Base-by-base conservation (phyloP, 2,329 filamentous ascomycete genomes). In the Ophiognomonia clavigignenti-juglandacearum region DNA sequence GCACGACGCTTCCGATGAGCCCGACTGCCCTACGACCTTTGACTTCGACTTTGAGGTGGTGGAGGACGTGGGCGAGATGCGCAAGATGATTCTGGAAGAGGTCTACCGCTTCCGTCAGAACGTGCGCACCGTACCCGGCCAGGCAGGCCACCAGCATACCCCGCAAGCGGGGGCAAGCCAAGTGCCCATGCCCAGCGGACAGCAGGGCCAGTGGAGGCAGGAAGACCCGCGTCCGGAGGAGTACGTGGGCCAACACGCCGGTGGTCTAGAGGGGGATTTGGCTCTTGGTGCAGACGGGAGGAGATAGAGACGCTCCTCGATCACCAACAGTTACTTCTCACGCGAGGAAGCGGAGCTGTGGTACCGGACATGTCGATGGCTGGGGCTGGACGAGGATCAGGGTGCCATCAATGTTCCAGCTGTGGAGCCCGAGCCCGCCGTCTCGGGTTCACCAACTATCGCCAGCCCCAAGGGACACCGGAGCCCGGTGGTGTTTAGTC, bases 1-100 rank as follows among this genome's bases (percentile, higher is more conserved):
- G 93, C 93, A 98, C 72, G 93, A 98, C 59, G 88, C 91, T 43
- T 91, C 87, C 4, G 93, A 98, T 69, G 93, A 98, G 73, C 93
- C 93, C 18, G 81, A 85, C 55, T 97, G 92, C 72, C 91, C 91
- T 0, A 88, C 86, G 14, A 91, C 89, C 16, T 98, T 98, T 70
- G 91, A 98, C 74, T 98, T 98, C 73, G 86, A 92, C 65, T 98
- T 98, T 62, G 93, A 98, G 67, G 84, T 96, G n/a, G 82, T 96
- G 32, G 92, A 98, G 44, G 93, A 97, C 37, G 90, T 98, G 18
- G 78, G 76, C 19, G 88, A 96, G 58, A 97, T 98, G 91, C 88
- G 93, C 64, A 84, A 85, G 68, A 95, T 96, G 88, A 98, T 98
- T 55, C 75, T 96, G 50, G 86, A 92, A n/a, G 93, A 98, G 68